Evolutionary conservation across 495 filamentous ascomycete species (phyloP).

Genomic region (Talaromyces liani): DNA sequence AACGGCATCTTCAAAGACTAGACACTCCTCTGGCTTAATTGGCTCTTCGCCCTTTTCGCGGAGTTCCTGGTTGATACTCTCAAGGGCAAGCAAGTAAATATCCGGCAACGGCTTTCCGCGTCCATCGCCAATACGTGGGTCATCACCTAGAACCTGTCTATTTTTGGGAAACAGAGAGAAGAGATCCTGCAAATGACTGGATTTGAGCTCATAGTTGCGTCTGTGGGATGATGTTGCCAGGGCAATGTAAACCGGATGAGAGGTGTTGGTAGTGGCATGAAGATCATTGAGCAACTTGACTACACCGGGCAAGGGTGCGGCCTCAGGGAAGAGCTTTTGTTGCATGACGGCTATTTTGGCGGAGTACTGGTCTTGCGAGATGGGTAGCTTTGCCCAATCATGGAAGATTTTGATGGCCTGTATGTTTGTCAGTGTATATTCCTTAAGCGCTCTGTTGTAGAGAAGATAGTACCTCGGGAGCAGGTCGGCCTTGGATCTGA

Average conservation of each 20-base stretch:
- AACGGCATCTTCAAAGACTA: conserved; percentile 95
- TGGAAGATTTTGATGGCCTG: conserved; percentile 54
- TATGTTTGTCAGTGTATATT: conserved; percentile 27
- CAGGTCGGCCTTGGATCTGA: conserved; percentile 86
- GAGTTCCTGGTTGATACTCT: conserved; percentile 72
- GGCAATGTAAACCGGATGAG: conserved; percentile 63
- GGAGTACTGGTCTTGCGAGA: conserved; percentile 57
- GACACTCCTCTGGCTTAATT: conserved; percentile 76
- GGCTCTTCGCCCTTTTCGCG: conserved; percentile 50
- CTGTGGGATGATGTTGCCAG: conserved; percentile 73
- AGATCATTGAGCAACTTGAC: conserved; percentile 53
- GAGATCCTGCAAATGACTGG: conserved; percentile 59
- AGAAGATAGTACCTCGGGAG: conserved; percentile 45
- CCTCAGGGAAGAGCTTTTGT: conserved; percentile 59
- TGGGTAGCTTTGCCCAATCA: conserved; percentile 83
- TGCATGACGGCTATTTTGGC: conserved; percentile 55
- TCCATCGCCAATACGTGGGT: conserved; percentile 68
- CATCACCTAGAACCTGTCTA: conserved; percentile 77
- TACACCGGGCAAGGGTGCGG: conserved; percentile 73
- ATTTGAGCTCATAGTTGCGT: conserved; percentile 73
- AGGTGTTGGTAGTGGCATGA: conserved; percentile 30
- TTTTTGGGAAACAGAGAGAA: conserved; percentile 64
- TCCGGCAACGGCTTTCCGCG: conserved; percentile 90
- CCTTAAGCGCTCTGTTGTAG: background rate
- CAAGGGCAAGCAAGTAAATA: conserved; percentile 83